These are phyloP conservation scores for Wickerhamomyces bovis DNA, from an alignment of 805 yeast genomes.

Conservation along the genomic window DNA sequence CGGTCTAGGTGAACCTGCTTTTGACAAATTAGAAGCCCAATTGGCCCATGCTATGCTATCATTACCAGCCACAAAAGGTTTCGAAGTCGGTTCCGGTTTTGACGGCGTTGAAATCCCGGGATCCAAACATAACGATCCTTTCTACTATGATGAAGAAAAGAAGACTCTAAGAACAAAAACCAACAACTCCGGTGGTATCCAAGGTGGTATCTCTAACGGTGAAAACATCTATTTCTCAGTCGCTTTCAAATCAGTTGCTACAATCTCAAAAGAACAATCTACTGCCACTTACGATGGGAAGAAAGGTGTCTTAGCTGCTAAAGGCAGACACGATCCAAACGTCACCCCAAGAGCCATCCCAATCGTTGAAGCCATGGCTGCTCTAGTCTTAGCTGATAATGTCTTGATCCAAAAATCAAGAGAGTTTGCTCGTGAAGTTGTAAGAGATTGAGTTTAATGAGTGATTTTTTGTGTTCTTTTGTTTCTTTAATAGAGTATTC, in stretches of 20 bases:
- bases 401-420: slow-evolving; percentile 82
- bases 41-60: slow-evolving; percentile 98
- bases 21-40: slow-evolving; percentile 92
- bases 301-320: slow-evolving; percentile 84
- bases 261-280: slow-evolving; percentile 87
- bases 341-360: slow-evolving; percentile 99
- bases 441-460: slow-evolving; percentile 7
- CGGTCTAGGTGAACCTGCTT: slow-evolving; percentile 97
- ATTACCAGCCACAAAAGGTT: slow-evolving; percentile 96
- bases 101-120: slow-evolving; percentile 87
- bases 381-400: slow-evolving; percentile 87
- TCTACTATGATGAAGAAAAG: slow-evolving; percentile 51
- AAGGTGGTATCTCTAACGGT: slow-evolving; percentile 97
- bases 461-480: neutral
- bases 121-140: slow-evolving; percentile 89
- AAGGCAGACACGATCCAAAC: slow-evolving; percentile 98
- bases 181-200: slow-evolving; percentile 94
- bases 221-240: slow-evolving; percentile 91
- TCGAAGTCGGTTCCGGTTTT: slow-evolving; percentile 96
- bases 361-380: slow-evolving; percentile 97
- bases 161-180: slow-evolving; percentile 77
- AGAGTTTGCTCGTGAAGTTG: slow-evolving; percentile 42
- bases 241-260: slow-evolving; percentile 97
- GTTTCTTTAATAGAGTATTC: neutral
- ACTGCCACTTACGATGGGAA: slow-evolving; percentile 88